Conservation (phyloP, 2,329 filamentous ascomycete genomes). For the Monosporascus ibericus region DNA sequence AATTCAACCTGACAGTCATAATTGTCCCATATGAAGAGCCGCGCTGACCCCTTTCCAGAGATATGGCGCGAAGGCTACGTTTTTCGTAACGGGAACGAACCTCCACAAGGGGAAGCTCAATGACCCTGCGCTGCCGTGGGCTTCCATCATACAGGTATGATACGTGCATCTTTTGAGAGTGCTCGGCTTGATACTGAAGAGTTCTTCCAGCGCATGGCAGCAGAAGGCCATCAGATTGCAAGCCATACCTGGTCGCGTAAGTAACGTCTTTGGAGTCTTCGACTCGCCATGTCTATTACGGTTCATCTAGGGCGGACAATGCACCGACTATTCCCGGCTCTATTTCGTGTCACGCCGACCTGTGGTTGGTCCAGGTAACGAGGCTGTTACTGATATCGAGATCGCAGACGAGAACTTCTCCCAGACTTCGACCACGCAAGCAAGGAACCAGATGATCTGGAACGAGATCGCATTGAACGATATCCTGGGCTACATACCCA, state of each 20-base stretch:
- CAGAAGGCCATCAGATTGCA: conserved; percentile 27
- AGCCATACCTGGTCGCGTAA: conserved; percentile 27
- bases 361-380: not conserved
- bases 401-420: conserved; percentile 24
- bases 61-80: conserved; percentile 55
- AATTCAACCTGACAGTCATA: not conserved
- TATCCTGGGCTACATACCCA: conserved; percentile 28
- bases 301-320: too few species aligned
- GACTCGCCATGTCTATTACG: too few species aligned
- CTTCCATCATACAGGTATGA: conserved; percentile 22
- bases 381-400: not conserved
- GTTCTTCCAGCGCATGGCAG: conserved; percentile 25
- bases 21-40: not conserved
- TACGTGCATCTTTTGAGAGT: not conserved
- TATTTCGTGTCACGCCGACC: too few species aligned
- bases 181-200: conserved; percentile 6
- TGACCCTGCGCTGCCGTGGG: conserved; percentile 29
- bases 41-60: conserved; percentile 28
- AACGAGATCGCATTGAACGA: conserved; percentile 29
- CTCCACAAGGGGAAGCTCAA: conserved; percentile 46
- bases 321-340: too few species aligned
- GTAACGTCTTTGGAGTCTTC: not conserved
- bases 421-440: conserved; percentile 21
- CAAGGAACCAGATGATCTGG: conserved; percentile 26
- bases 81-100: conserved; percentile 54